Evolutionary conservation across 352 stramenopile species (phyloP).

Genomic region (Bremia lactucae): DNA sequence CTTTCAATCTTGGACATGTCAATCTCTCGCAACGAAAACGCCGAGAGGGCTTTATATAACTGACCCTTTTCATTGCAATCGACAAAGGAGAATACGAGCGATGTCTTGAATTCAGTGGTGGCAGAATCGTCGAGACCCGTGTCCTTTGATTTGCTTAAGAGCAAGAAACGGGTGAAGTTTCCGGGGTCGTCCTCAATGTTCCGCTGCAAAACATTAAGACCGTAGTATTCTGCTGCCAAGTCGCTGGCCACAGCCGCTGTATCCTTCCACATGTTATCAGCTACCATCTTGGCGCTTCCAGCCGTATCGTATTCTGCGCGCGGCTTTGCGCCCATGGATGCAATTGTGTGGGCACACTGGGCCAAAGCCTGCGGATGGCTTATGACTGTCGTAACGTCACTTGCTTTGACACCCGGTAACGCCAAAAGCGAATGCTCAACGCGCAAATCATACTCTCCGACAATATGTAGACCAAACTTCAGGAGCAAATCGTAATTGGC

Average conservation of each 20-base stretch:
- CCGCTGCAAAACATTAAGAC: conserved; percentile 75
- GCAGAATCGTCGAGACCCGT: conserved; percentile 22
- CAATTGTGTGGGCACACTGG: conserved; percentile 93
- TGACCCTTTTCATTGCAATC: conserved; percentile 59
- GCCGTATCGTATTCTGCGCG: conserved; percentile 94
- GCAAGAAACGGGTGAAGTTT: conserved; percentile 86
- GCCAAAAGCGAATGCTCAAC: conserved; percentile 90
- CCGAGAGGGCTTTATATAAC: conserved; percentile 61
- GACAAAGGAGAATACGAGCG: conserved; percentile 71
- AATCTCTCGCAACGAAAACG: conserved; percentile 65
- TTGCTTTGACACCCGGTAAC: conserved; percentile 76
- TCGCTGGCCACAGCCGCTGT: conserved; percentile 92
- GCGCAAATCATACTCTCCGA: conserved; percentile 67
- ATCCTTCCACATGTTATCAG: conserved; percentile 73
- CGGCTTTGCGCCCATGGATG: conserved; percentile 60
- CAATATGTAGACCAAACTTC: conserved; percentile 66
- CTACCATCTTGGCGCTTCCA: conserved; percentile 94
- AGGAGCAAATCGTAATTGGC: conserved; percentile 91
- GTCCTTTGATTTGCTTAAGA: conserved; percentile 61
- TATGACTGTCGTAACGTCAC: conserved; percentile 92
- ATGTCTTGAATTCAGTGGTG: conserved; percentile 69
- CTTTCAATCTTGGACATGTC: conserved; percentile 76
- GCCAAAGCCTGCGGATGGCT: conserved; percentile 94
- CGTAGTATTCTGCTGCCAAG: conserved; percentile 91
- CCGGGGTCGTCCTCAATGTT: conserved; percentile 61